Percentiles rank a stretch among this genome's conserved stretches.
Conservation (phyloP, 2,329 filamentous ascomycete species). For the Aspergillus persii region DNA sequence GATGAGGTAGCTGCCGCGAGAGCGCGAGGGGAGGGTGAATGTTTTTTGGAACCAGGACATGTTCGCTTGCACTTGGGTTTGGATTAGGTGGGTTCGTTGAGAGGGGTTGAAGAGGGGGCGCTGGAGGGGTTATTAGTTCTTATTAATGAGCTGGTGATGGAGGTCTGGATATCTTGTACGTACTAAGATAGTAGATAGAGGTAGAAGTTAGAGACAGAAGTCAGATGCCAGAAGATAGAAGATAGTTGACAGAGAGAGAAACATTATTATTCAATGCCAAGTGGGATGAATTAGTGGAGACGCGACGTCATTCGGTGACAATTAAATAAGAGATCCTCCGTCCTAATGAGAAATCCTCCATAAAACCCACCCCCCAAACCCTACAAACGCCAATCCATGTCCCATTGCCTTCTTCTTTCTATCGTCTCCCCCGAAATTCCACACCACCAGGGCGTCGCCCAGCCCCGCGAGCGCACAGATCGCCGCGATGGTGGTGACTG, state of each 20-base stretch:
- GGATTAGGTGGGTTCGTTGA: conserved; percentile 4
- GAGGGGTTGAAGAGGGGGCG: conserved; percentile 4
- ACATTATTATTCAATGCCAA: too few species aligned
- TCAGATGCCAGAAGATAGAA: too few species aligned
- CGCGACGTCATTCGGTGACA: too few species aligned
- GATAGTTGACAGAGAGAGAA: too few species aligned
- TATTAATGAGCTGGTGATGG: too few species aligned
- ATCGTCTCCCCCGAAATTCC: conserved; percentile 7
- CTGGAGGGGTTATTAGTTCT: not conserved
- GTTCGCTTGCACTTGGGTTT: conserved; percentile 6
- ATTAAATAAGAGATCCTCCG: too few species aligned
- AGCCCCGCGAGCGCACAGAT: conserved; percentile 8
- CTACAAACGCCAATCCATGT: conserved; percentile 8
- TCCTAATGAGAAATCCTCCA: conserved; percentile 11
- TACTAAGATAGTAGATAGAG: too few species aligned
- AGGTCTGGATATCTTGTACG: too few species aligned
- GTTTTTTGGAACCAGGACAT: conserved; percentile 81
- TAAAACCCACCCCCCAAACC: conserved; percentile 9
- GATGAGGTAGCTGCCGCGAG: conserved; percentile 84
- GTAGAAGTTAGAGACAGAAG: too few species aligned
- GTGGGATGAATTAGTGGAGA: too few species aligned
- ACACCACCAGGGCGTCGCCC: conserved; percentile 13
- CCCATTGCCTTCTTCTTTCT: conserved; percentile 11
- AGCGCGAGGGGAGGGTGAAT: conserved; percentile 72
- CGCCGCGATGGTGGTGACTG: conserved; percentile 9